phyloP scores from a whole-genome alignment of 805 yeast species.

The Dipodascus albidus region DNA sequence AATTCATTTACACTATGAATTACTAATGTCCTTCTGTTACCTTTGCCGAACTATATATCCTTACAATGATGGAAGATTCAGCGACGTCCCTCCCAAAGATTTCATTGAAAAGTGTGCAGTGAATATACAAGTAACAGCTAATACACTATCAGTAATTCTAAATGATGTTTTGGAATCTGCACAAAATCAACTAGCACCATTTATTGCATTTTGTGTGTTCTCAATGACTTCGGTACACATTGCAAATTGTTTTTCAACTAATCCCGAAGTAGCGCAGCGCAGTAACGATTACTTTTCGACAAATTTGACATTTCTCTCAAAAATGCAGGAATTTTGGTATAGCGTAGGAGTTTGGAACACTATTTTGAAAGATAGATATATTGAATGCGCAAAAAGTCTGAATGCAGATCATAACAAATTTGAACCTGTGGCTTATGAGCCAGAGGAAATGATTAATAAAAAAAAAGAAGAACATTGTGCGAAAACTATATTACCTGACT shows the following conservation, averaged over 20 bases:
- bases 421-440: background rate
- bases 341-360: slow-evolving; percentile 27
- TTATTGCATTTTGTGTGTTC: slow-evolving; percentile 25
- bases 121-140: slow-evolving; percentile 23
- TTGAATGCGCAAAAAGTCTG: background rate
- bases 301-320: slow-evolving; percentile 21
- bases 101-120: slow-evolving; percentile 21
- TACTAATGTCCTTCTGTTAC: slow-evolving; percentile 21
- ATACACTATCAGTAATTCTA: slow-evolving; percentile 21
- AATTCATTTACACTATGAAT: slow-evolving; percentile 23
- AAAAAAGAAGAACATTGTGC: background rate
- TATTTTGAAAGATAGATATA: slow-evolving; percentile 22
- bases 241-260: slow-evolving; percentile 23
- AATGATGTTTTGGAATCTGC: slow-evolving; percentile 20
- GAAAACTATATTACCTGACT: background rate
- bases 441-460: background rate
- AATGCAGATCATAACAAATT: background rate
- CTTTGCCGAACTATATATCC: slow-evolving; percentile 24
- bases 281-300: slow-evolving; percentile 25
- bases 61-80: slow-evolving; percentile 17
- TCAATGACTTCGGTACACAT: slow-evolving; percentile 25
- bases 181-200: slow-evolving; percentile 25
- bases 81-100: slow-evolving; percentile 20
- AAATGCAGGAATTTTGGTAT: slow-evolving; percentile 25
- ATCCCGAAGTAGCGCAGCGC: slow-evolving; percentile 17